Evolutionary conservation across 2,329 filamentous ascomycete genomes (phyloP).

Genomic region (Stylonectria norvegica): DNA sequence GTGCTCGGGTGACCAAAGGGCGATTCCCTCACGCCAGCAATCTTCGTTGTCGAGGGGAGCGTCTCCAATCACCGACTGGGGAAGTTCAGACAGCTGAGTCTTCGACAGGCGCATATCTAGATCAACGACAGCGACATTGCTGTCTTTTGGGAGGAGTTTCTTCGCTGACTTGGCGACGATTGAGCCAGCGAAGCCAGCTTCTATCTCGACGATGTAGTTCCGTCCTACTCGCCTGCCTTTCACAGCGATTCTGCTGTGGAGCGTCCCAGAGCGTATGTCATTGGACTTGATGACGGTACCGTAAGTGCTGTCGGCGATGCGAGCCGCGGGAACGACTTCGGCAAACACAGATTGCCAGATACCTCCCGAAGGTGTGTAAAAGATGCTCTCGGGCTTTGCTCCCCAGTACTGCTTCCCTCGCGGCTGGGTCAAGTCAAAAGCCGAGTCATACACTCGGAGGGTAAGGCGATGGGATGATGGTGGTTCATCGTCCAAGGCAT

Average conservation of each 20-base stretch:
- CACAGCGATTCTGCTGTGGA: slow-evolving; percentile 50
- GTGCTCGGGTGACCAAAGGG: slow-evolving; percentile 59
- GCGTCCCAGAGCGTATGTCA: slow-evolving; percentile 48
- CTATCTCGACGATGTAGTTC: slow-evolving; percentile 49
- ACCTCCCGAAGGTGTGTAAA: slow-evolving; percentile 55
- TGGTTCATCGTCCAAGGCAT: slow-evolving; percentile 34
- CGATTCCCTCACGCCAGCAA: slow-evolving; percentile 53
- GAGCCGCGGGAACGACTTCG: slow-evolving; percentile 50
- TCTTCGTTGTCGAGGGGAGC: slow-evolving; percentile 36
- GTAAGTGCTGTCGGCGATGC: slow-evolving; percentile 52
- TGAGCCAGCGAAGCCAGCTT: slow-evolving; percentile 49
- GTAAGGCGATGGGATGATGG: slow-evolving; percentile 42
- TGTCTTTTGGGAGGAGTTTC: slow-evolving; percentile 46
- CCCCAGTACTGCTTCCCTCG: slow-evolving; percentile 67
- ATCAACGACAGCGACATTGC: slow-evolving; percentile 45
- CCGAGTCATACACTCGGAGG: slow-evolving; percentile 60
- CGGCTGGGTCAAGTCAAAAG: slow-evolving; percentile 61
- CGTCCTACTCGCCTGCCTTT: slow-evolving; percentile 46
- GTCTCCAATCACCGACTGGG: slow-evolving; percentile 30
- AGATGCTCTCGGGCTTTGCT: slow-evolving; percentile 57
- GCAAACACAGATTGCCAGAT: slow-evolving; percentile 58
- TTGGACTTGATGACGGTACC: slow-evolving; percentile 57
- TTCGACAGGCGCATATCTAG: slow-evolving; percentile 47
- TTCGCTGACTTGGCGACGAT: slow-evolving; percentile 42
- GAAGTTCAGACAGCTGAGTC: slow-evolving; percentile 38